Evolutionary conservation across 306 rosid genomes (phyloP).

Genomic region (Carpinus fangiana): DNA sequence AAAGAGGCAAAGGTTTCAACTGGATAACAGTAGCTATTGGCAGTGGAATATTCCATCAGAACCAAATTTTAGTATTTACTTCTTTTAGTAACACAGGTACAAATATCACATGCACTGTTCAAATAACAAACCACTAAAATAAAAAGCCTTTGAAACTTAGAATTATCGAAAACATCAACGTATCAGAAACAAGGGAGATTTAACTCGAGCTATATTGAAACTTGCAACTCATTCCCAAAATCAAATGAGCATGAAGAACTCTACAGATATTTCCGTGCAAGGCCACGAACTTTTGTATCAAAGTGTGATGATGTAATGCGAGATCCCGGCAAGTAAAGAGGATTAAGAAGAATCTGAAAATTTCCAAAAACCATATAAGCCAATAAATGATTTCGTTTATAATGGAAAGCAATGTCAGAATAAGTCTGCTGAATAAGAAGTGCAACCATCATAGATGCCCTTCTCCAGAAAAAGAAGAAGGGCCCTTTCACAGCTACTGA

Average conservation of each 20-base stretch:
- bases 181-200: no score
- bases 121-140: no score
- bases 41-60: no score
- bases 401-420: not conserved
- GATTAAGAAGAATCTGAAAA: conserved; percentile 86
- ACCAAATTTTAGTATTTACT: no score
- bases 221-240: conserved; percentile 19
- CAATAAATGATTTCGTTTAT: not conserved
- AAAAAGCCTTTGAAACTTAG: no score
- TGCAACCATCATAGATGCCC: no score
- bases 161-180: no score
- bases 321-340: conserved; percentile 92
- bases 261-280: conserved; percentile 84
- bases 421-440: not conserved
- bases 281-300: conserved; percentile 93
- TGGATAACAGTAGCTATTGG: no score
- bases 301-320: conserved; percentile 89
- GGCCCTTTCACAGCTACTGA: not conserved
- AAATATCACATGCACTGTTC: no score
- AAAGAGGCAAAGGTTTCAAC: no score
- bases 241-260: conserved; percentile 18
- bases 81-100: no score
- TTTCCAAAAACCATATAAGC: conserved; percentile 28
- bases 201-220: not conserved
- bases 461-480: not conserved